Base-by-base conservation (phyloP, 106 monocot species). In the Apostasia shenzhenica region DNA sequence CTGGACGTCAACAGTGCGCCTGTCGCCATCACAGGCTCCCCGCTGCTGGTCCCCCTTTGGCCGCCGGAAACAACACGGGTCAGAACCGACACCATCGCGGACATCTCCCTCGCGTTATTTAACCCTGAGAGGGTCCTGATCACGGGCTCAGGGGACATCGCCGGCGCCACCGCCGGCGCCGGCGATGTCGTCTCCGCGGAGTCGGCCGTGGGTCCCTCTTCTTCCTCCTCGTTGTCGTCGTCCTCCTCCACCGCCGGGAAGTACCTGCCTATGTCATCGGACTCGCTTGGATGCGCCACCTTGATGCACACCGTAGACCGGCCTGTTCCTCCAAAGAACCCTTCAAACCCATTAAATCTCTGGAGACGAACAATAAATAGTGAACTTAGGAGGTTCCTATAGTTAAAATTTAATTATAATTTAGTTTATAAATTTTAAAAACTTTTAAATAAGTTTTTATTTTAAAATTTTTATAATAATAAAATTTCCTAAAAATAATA, bases 51-150 rank as follows among this genome's bases (percentile, higher is more conserved):
- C 41, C 14, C 66, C 6, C 14, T n/a, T 9, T 6, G 14, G 1
- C 59, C 46, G 4, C 65, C 65, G 65, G 65, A 3, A 48, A 86
- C 55, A 46, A 91, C 86, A 48, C 62, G 74, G 1, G 81, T 75
- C 68, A 91, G 58, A 40, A 86, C 86, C 11, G 83, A 83, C 1
- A 86, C 91, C 72, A 91, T 86, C 57, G 69, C 49, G 1, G 76
- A 76, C 74, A 81, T 79, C 73, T 91, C 86, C 66, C 58, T 50
- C 14, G 54, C 73, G 7, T 41, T 55, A 46, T 53, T 8, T 8
- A 63, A 71, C 0, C 39, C 63, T 1, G 83, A 68, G 0, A 76
- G 48, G 0, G 43, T 9, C 26, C 47, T 47, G 11, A 5, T 45
- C 45, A 8, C 6, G 9, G 41, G 41, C 39, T 10, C 1, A 9